Evolutionary conservation across 2,329 filamentous ascomycete species (phyloP), one percentile per base, ranked within the genome.

Genomic region (Xylaria digitata): DNA sequence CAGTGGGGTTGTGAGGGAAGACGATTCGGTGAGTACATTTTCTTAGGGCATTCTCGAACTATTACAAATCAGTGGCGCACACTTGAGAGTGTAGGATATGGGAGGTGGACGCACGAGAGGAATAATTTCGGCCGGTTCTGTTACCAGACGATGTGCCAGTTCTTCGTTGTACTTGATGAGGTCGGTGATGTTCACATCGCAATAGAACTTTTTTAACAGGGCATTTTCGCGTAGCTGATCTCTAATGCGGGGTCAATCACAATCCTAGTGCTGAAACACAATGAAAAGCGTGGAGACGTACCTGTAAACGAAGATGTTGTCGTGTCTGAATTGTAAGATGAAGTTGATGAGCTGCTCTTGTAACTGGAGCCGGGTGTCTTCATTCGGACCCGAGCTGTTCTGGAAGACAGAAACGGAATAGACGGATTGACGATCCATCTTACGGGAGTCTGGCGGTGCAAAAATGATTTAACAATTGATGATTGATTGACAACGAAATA

Each of bases 91-190:
- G 26, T 2, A 30, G 2, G n/a, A 13, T 17, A 6, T n/a, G 34
- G 26, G 23, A 9, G 34, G 23, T 49, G 4, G n/a, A 75, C 88
- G 68, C 82, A 97, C 94, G 61, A 98, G 83, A 67, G 96, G 95
- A 66, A 99, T 96, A 63, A 97, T 92, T 64, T 98, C 94, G 52
- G 91, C 91, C 3, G 96, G 96, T 77, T 97, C 93, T 55, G 92
- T 96, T 21, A 91, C 92, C 69, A 99, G 85, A 76, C 90, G 90
- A 79, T 98, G 93, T 32, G 95, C 96, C 67, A 99, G 86, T 79
- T 97, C 94, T 80, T 98, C 95, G 76, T 97, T 96, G 82, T 94
- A 98, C 68, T 92, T 96, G 79, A 98, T 98, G 66, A 99, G 83
- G 78, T 99, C 95, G 69, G 92, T 93, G 74, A 99, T 93, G 78